Percentiles rank a stretch among this genome's conserved stretches.
Conservation (phyloP, 2,329 filamentous ascomycete genomes). For the Colletotrichum trifolii region DNA sequence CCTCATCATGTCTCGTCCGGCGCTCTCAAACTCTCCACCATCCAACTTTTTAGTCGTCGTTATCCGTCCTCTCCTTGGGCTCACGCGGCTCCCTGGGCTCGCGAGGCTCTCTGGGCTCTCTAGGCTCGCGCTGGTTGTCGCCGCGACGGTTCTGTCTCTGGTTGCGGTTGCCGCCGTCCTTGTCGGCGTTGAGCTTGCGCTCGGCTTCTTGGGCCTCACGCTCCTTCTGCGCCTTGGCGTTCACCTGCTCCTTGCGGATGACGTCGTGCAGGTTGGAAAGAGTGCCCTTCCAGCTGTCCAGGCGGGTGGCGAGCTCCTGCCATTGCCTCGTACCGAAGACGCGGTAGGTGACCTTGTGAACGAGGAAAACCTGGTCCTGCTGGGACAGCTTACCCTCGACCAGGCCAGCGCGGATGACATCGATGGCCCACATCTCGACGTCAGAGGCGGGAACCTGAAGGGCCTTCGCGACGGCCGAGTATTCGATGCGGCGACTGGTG, state of each 20-base stretch:
- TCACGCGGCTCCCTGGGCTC: constrained; percentile 44
- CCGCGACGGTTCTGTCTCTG: constrained; percentile 47
- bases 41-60: constrained; percentile 61
- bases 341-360: constrained; percentile 95
- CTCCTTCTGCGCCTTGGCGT: constrained; percentile 81
- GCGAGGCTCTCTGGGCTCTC: constrained; percentile 42
- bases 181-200: constrained; percentile 66
- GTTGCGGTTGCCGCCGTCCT: constrained; percentile 45
- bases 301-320: constrained; percentile 88
- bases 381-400: constrained; percentile 98
- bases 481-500: constrained; percentile 87
- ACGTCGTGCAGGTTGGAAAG: constrained; percentile 82
- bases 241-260: constrained; percentile 82
- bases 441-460: constrained; percentile 85
- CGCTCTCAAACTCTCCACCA: neutral
- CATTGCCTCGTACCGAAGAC: constrained; percentile 99
- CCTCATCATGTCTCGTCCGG: neutral
- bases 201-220: constrained; percentile 79
- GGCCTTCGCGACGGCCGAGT: constrained; percentile 83
- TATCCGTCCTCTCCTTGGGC: constrained; percentile 62
- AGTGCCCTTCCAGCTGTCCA: constrained; percentile 91
- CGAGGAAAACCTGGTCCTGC: constrained; percentile 90
- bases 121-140: constrained; percentile 40
- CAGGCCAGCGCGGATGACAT: constrained; percentile 93
- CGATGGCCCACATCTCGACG: constrained; percentile 98